These are phyloP conservation scores for Prunus yedoensis DNA, from an alignment of 331 rosid species.

Conservation along the genomic window DNA sequence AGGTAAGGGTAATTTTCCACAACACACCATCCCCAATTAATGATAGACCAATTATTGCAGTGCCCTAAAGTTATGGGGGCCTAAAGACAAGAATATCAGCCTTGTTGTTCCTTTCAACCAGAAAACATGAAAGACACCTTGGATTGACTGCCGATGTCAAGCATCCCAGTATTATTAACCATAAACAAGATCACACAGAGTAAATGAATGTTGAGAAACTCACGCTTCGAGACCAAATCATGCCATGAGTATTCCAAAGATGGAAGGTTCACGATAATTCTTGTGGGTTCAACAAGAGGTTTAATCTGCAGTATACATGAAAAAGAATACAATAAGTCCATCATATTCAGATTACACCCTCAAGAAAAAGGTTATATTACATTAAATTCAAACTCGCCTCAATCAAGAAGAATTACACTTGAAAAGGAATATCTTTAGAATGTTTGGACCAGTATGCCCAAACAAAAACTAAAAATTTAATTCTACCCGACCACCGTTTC, in stretches of 20 bases:
- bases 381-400: neutral
- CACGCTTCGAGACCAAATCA: conserved; percentile 81
- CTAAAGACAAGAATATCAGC: neutral
- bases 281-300: conserved; percentile 89
- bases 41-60: neutral
- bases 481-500: neutral
- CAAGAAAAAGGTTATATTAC: neutral
- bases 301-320: conserved; percentile 58
- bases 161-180: neutral
- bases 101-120: neutral
- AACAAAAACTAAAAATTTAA: neutral
- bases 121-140: neutral
- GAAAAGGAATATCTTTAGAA: neutral
- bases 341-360: neutral
- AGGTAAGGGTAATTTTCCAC: neutral
- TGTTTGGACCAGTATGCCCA: neutral
- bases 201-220: conserved; percentile 17
- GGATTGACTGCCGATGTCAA: conserved; percentile 8
- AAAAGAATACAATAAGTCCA: neutral
- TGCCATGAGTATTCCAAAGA: conserved; percentile 78
- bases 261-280: conserved; percentile 43
- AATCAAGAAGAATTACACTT: neutral
- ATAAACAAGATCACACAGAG: neutral
- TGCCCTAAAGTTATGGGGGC: neutral
- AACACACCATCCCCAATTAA: neutral